Percentiles rank a stretch among this genome's conserved stretches.
Evolutionary conservation across 23 red algal species (phyloP).

Genomic region (Chondrus crispus): DNA sequence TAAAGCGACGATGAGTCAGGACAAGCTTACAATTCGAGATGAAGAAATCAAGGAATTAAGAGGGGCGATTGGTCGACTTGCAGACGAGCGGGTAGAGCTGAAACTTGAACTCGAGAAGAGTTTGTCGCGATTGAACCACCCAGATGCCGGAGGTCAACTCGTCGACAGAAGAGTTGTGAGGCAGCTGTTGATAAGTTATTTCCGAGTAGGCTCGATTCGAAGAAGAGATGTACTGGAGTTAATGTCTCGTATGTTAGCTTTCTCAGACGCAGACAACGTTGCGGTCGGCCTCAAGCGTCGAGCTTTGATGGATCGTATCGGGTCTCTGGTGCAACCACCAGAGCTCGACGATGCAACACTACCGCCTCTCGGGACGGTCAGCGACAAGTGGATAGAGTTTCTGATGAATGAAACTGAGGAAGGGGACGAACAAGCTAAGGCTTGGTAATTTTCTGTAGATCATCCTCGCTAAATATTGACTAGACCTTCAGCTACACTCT

Average conservation of each 20-base stretch:
- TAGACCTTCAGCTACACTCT: too few species aligned
- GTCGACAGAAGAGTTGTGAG: constrained; percentile 83
- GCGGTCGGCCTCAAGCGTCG: constrained; percentile 65
- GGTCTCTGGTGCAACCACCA: constrained; percentile 65
- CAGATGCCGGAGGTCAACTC: constrained; percentile 57
- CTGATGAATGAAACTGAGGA: constrained; percentile 81
- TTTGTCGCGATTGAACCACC: constrained; percentile 61
- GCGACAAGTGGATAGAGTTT: constrained; percentile 91
- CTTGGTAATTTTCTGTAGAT: too few species aligned
- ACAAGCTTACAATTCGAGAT: constrained; percentile 35
- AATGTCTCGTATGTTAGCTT: constrained; percentile 78
- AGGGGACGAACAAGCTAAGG: constrained; percentile 53
- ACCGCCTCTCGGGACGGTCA: constrained; percentile 62
- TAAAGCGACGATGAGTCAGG: background rate
- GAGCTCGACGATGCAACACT: constrained; percentile 36
- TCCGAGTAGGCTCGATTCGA: constrained; percentile 54
- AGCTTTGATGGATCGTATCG: constrained; percentile 51
- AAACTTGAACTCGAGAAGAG: constrained; percentile 64
- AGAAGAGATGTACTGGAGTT: constrained; percentile 72
- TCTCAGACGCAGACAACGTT: constrained; percentile 57
- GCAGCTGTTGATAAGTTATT: constrained; percentile 78
- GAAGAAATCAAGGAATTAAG: constrained; percentile 65
- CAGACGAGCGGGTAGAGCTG: constrained; percentile 69
- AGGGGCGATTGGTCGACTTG: constrained; percentile 50
- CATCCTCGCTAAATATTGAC: too few species aligned